Evolutionary conservation across 352 stramenopile genomes (phyloP), one percentile per base, ranked within the genome.

Genomic region (Thalassiosira livingstoniorum): DNA sequence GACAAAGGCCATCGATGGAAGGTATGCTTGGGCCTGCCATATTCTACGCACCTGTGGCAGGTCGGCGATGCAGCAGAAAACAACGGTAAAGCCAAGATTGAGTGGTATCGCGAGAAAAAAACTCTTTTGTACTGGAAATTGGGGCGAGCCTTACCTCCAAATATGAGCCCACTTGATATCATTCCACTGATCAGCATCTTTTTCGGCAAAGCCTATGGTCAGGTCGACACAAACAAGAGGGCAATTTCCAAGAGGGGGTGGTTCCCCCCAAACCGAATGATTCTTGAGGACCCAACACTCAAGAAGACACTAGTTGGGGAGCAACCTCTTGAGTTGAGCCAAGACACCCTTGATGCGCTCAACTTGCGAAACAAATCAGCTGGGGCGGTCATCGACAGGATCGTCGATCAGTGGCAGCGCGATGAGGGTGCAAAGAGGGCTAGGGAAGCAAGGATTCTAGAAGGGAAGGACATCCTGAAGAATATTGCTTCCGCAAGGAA

Each of bases 1-100:
- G 55, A 62, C n/a, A 11, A 21, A 5, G 23, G 31, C 11, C 51
- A 72, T 51, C 13, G 10, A n/a, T 80, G 72, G 72, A 73, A 74
- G 55, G 72, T 74, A 23, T 58, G 47, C n/a, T 25, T 72, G 3
- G 64, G 64, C 35, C 7, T 72, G 32, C 53, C 67, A 25, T 67
- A 76, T 76, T 47, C 54, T n/a, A 78, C 69, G 15, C 43, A 23
- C 34, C 25, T 78, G 13, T 78, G 69, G 69, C 60, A 78, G 58
- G 55, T 78, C 53, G 69, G 69, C 54, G 69, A 78, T 37, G 27
- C 55, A 18, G 37, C 27, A 51, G 42, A 78, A 71, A 58, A 78
- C 21, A 78, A 78, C 53, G 69, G 69, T 29, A 61, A n/a, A 11
- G 31, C 63, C 31, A 78, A 78, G 39, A 31, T 34, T 37, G 69